These are phyloP conservation scores for Cladosporium sphaerospermum DNA, from an alignment of 2,329 filamentous ascomycete genomes.

Conservation along the genomic window DNA sequence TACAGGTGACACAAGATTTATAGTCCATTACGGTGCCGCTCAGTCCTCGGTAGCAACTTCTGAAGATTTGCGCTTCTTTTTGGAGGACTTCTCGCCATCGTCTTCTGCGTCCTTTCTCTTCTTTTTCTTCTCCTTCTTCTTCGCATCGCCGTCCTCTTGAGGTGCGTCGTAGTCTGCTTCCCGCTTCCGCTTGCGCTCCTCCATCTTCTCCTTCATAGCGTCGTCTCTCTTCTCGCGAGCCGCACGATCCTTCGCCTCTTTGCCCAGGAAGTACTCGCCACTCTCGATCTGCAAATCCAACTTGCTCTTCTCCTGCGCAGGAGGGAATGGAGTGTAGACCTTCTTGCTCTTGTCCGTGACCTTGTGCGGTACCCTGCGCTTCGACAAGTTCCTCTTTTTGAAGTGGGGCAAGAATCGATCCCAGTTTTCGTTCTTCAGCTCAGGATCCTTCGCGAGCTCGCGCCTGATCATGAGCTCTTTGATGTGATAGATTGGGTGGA, in stretches of 20 bases:
- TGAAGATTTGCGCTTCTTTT: constrained; percentile 10
- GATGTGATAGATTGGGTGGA: constrained; percentile 86
- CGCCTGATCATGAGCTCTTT: constrained; percentile 94
- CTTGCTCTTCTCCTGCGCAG: constrained; percentile 97
- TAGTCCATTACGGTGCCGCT: background rate
- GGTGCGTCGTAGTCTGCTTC: constrained; percentile 84
- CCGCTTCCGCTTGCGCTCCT: constrained; percentile 78
- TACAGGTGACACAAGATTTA: background rate
- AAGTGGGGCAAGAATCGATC: constrained; percentile 95
- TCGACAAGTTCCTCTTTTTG: constrained; percentile 85
- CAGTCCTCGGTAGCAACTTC: constrained; percentile 3
- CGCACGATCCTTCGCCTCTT: constrained; percentile 83
- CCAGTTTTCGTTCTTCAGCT: constrained; percentile 83
- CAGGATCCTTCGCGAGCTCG: constrained; percentile 83
- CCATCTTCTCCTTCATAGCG: constrained; percentile 79
- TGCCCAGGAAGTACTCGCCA: constrained; percentile 92
- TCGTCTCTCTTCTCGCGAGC: constrained; percentile 74
- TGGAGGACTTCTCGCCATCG: constrained; percentile 3
- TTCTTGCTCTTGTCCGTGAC: constrained; percentile 93
- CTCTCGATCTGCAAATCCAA: constrained; percentile 95
- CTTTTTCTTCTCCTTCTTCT: constrained; percentile 35
- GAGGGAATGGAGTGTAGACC: constrained; percentile 93
- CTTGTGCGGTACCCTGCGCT: constrained; percentile 72
- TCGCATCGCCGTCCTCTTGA: constrained; percentile 58
- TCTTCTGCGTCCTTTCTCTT: constrained; percentile 46